Percentiles rank a stretch among this genome's conserved stretches.
Evolutionary conservation across 31 red algal species (phyloP).

Genomic region (Porphyra umbilicalis): DNA sequence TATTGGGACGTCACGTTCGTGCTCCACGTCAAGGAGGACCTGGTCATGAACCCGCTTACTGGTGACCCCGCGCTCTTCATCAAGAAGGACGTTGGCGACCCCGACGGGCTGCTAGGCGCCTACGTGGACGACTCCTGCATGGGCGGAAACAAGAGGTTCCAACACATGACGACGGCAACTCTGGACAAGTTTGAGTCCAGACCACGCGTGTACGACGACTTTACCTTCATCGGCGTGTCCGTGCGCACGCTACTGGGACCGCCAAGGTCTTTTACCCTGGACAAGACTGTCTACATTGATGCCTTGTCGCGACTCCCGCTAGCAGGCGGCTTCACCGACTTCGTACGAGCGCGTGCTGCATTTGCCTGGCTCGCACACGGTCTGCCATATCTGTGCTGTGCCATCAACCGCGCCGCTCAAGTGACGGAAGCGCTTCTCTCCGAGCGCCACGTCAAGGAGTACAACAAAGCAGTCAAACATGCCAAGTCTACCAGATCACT

Average conservation of each 20-base stretch:
- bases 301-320: no score
- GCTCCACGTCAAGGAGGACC: not conserved
- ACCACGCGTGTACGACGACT: conserved; percentile 8
- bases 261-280: no score
- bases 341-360: no score
- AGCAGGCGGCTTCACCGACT: no score
- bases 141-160: not conserved
- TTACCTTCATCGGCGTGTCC: no score
- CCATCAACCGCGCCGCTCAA: conserved; percentile 6
- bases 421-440: not conserved
- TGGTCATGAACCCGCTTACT: conserved; percentile 7
- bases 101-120: not conserved
- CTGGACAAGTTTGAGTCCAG: conserved; percentile 19
- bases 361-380: no score
- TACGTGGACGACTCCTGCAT: not conserved
- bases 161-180: not conserved
- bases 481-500: not conserved
- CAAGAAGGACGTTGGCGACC: not conserved
- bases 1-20: conserved; percentile 5
- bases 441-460: not conserved
- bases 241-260: no score
- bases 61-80: conserved; percentile 4
- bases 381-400: not conserved
- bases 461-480: not conserved
- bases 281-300: no score